phyloP scores from a whole-genome alignment of 441 rosid genomes.

The Pelargonium citronellum region DNA sequence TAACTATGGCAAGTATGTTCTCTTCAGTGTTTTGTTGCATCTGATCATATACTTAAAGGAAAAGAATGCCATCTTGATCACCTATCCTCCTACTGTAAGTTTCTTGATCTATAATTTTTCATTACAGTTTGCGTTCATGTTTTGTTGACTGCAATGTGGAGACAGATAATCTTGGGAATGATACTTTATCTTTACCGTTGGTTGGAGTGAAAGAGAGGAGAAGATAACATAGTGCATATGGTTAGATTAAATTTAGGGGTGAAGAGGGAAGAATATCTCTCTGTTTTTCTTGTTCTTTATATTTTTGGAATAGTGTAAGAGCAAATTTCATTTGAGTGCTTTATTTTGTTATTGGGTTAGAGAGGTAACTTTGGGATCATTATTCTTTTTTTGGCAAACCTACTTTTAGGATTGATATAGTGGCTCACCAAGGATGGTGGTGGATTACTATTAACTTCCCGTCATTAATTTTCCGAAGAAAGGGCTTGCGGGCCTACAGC shows the following conservation, averaged over 20 bases:
- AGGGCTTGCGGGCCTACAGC: no score
- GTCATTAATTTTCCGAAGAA: no score
- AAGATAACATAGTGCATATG: not conserved
- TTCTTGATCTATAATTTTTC: not conserved
- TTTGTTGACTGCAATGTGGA: not conserved
- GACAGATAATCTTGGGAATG: not conserved
- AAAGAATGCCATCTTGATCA: conserved; percentile 7
- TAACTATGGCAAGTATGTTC: not conserved
- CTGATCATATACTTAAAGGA: conserved; percentile 1
- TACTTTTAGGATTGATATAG: not conserved
- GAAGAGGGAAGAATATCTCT: not conserved
- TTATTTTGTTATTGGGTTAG: not conserved
- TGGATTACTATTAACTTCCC: no score
- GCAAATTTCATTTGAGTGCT: not conserved
- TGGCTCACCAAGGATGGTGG: no score
- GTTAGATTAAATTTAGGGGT: not conserved
- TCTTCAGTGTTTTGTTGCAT: not conserved
- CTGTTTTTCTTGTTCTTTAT: not conserved
- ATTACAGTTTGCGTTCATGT: not conserved
- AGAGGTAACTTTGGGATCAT: not conserved
- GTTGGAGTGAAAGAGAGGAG: not conserved
- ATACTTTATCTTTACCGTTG: not conserved
- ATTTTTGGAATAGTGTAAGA: not conserved
- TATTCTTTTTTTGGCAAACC: not conserved
- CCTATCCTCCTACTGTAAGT: not conserved